phyloP scores from a whole-genome alignment of 805 yeast genomes.

The Metschnikowia kunwiensis region DNA sequence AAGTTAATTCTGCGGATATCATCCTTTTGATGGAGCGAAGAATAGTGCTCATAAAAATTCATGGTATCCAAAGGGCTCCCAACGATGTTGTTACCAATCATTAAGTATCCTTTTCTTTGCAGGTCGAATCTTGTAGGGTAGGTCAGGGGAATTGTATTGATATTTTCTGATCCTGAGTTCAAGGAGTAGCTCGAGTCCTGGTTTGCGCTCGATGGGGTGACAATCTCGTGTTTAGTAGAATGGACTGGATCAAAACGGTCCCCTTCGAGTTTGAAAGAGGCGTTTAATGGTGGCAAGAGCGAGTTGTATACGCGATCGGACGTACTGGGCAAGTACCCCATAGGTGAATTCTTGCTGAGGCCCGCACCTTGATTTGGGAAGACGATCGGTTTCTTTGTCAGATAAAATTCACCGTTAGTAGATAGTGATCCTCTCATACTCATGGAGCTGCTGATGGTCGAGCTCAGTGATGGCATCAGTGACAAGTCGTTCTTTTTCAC shows the following conservation, averaged over 20 bases:
- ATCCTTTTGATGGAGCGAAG: slow-evolving; percentile 30
- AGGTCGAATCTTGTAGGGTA: slow-evolving; percentile 5
- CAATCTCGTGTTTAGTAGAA: neutral
- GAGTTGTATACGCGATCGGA: slow-evolving; percentile 2
- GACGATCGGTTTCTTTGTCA: too few species aligned
- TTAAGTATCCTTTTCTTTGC: slow-evolving; percentile 8
- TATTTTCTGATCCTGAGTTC: neutral
- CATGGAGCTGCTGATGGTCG: too few species aligned
- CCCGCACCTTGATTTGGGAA: too few species aligned
- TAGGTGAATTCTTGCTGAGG: too few species aligned
- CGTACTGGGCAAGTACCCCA: too few species aligned
- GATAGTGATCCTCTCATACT: too few species aligned
- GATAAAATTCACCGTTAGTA: too few species aligned
- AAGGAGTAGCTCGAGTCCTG: neutral
- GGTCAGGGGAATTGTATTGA: neutral
- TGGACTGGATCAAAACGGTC: neutral
- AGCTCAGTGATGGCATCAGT: too few species aligned
- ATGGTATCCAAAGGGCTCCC: slow-evolving; percentile 16
- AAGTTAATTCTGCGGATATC: slow-evolving; percentile 29
- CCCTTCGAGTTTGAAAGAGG: slow-evolving; percentile 1
- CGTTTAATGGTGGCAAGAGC: slow-evolving; percentile 6
- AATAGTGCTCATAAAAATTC: slow-evolving; percentile 23
- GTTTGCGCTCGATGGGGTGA: neutral
- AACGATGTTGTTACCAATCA: slow-evolving; percentile 14
- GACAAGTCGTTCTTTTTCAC: neutral